Evolutionary conservation across 2,329 filamentous ascomycete genomes (phyloP).

Genomic region (Aspergillus latus): DNA sequence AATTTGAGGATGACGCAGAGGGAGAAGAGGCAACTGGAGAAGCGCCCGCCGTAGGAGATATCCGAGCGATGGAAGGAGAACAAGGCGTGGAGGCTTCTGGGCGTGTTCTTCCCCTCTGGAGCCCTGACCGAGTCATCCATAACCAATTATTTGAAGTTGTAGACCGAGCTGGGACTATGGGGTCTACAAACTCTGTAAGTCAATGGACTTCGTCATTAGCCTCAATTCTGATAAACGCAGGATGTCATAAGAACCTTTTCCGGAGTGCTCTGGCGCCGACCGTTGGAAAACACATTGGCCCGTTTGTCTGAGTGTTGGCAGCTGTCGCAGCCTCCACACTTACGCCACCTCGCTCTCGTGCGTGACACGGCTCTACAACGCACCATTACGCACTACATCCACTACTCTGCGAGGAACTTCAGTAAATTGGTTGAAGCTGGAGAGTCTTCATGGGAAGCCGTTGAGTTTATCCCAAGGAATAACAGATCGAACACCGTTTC

Average conservation of each 20-base stretch:
- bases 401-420: conserved; percentile 56
- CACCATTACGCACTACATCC: conserved; percentile 54
- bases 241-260: conserved; percentile 45
- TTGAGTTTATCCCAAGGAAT: conserved; percentile 39
- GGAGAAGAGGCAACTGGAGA: conserved; percentile 19
- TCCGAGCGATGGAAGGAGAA: conserved; percentile 23
- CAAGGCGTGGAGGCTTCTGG: conserved; percentile 31
- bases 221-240: conserved; percentile 19
- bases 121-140: conserved; percentile 51
- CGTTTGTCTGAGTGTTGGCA: conserved; percentile 59
- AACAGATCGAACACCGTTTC: conserved; percentile 29
- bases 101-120: conserved; percentile 54
- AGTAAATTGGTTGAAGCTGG: conserved; percentile 53
- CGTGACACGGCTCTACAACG: conserved; percentile 53
- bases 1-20: conserved; percentile 39
- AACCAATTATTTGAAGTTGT: conserved; percentile 56
- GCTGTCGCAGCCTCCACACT: conserved; percentile 57
- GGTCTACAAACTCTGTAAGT: conserved; percentile 50
- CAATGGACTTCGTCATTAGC: no score
- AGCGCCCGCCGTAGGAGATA: conserved; percentile 16
- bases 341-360: conserved; percentile 58
- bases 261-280: conserved; percentile 55
- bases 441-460: conserved; percentile 55
- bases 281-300: conserved; percentile 53
- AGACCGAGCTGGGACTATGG: conserved; percentile 47